Conservation (phyloP, 1,284 basidiomycete genomes). For the Ceratobasidium papillatum region DNA sequence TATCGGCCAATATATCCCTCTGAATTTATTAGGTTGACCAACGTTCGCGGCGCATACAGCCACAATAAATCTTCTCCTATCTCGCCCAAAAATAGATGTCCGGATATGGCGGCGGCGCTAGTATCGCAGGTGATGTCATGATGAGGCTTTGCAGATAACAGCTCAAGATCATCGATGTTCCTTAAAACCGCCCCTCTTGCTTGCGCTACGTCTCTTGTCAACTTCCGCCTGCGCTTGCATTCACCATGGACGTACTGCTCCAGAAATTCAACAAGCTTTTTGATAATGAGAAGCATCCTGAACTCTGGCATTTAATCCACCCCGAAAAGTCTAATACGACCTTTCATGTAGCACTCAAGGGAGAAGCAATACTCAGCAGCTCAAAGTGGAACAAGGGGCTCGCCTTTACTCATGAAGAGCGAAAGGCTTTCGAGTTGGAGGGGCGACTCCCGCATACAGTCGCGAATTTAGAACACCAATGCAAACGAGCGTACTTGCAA, state of each 20-base stretch:
- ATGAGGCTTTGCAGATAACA: slow-evolving; percentile 6
- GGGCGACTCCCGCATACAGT: slow-evolving; percentile 79
- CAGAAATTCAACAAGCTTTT: slow-evolving; percentile 34
- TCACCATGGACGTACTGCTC: slow-evolving; percentile 28
- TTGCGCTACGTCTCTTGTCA: not conserved
- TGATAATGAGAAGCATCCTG: slow-evolving; percentile 11
- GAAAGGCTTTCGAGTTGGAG: slow-evolving; percentile 74
- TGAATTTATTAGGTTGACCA: not conserved
- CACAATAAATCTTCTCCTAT: not conserved
- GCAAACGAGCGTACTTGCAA: slow-evolving; percentile 74
- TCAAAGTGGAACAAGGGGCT: slow-evolving; percentile 59
- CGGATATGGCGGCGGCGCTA: slow-evolving; percentile 4
- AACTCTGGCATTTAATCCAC: slow-evolving; percentile 28
- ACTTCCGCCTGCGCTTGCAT: no score
- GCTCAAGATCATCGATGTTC: not conserved
- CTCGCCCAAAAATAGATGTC: slow-evolving; percentile 22
- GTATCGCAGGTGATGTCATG: slow-evolving; percentile 31
- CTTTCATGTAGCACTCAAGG: slow-evolving; percentile 63
- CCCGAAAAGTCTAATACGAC: slow-evolving; percentile 27
- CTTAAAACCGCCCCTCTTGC: slow-evolving; percentile 1
- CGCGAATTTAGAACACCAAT: slow-evolving; percentile 80
- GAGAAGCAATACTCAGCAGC: slow-evolving; percentile 64
- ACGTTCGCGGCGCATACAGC: not conserved
- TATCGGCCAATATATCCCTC: not conserved
- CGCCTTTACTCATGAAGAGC: slow-evolving; percentile 72